Evolutionary conservation across 225 moss, liverwort and hornwort species (phyloP), one percentile per base, ranked within the genome.

Genomic region (Lunularia cruciata): DNA sequence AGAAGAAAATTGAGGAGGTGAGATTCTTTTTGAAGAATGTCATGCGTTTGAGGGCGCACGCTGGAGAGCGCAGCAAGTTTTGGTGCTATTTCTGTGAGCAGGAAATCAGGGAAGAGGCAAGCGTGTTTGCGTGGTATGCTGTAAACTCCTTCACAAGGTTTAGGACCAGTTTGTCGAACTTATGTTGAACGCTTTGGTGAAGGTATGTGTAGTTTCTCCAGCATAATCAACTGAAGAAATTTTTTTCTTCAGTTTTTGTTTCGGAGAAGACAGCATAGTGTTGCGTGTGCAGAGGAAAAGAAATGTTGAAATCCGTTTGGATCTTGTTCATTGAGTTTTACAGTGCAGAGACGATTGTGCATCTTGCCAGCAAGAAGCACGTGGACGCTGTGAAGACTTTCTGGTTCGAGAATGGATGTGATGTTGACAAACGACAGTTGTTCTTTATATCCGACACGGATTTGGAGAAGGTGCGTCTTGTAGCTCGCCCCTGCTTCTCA

Each of bases 51-150:
- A 72, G 65, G 13, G 62, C 57, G 18, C 48, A 57, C 7, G 75
- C 47, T 26, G 58, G 16, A 57, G 53, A 45, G 32, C 39, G 74
- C 47, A 65, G 49, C 47, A 87, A 86, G 60, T 89, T 89, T 47
- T 98, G 96, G 96, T 98, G 96, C 68, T 53, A 70, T 51, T 92
- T 92, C 57, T 98, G 96, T 61, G 90, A 90, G 70, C 80, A 84
- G 62, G 96, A 88, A 37, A 74, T 88, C 36, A 49, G 60, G 9
- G 92, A 92, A 66, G 68, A 76, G 11, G 28, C 19, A 49, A 72
- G 78, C 48, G 47, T 38, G 22, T 76, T 85, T 46, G 61, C 72
- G 30, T 69, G 81, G 93, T 89, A 81, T 5, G 10, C 26, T 51
- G 25, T 58, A 25, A 25, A 15, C 20, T 48, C 34, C 28, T 33